Evolutionary conservation across 306 rosid species (phyloP), one percentile per base, ranked within the genome.

Genomic region (Sicyos baderoa): DNA sequence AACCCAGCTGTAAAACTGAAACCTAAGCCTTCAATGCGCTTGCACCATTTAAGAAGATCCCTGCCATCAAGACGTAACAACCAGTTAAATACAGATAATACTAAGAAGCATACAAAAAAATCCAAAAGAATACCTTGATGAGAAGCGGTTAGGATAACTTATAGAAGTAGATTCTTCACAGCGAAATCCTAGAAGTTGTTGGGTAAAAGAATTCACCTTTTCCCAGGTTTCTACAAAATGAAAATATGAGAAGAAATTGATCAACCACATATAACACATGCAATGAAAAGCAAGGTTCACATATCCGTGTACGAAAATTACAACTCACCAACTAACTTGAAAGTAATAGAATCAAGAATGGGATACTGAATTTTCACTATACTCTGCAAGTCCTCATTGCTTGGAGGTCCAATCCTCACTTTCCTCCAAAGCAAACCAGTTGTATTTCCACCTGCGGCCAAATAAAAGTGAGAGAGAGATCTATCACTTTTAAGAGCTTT

Each of bases 31-130:
- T 58, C 78, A 51, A 93, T 82, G 68, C 98, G 93, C 76, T 86
- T 89, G 86, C 97, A 88, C 98, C 96, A 93, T 75, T 93, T 93
- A 75, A 93, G 89, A 72, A 93, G 91, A 82, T 93, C 95, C 83
- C 98, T 92, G 81, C 69, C 79, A 84, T 45, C 18, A 59, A 78
- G 74, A 35, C 73, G 72, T 27, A 11, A 54, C 25, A 52, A 57
- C 56, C 65, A 63, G 29, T 1, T 13, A 21, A 62, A 45, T 55
- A 37, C 53, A 63, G 54, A 48, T 11, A 9, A 71, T 14, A 47
- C 49, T 47, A 49, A 70, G 13, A 21, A 17, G 10, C 47, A 53
- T 50, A 59, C 17, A 27, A 42, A 18, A 35, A 74, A 18, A 64
- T 18, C 14, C 23, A 44, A 14, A 7, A 56, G 71, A 76, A 51